Evolutionary conservation across 106 monocot species (phyloP), one percentile per base, ranked within the genome.

Genomic region (Agapanthus africanus): DNA sequence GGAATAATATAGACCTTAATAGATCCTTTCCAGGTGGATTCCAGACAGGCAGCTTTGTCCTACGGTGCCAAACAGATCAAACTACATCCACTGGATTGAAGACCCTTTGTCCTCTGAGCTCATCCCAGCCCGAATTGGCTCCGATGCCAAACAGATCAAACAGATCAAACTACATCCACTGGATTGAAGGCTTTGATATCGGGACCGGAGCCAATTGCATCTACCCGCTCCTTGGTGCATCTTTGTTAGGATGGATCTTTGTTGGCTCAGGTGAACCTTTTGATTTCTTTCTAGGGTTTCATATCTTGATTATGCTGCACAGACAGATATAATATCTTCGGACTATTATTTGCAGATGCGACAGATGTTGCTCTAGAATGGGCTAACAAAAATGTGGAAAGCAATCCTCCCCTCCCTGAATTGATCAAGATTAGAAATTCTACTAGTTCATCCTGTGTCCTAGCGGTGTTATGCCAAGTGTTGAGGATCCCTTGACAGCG

Each of bases 161-260:
- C 62, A 46, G 99, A 56, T 90, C 83, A 2, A 99, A 99, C 40
- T 99, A 99, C 68, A 85, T 99, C 39, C 90, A 93, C 71, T 99
- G 97, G 97, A 71, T 99, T 6, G 80, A 76, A 74, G 97, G 92
- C 3, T 93, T 99, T 69, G 97, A 99, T 51, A 90, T 99, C 34
- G 97, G 97, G 4, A 93, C 93, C 39, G 99, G 93, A 19, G 90
- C 93, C 10, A 99, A 87, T 72, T 99, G 99, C 75, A 99, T 99
- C 64, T 99, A 99, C 59, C 99, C 93, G 4, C 85, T 99, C 2
- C 84, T 99, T 9, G 99, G 99, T 18, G 90, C 92, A 37, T 90
- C 99, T 36, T 65, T 99, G 6, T 74, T 84, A 5, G 84, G 87
- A 0, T 99, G 97, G 97, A 90, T 77, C 47, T 99, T 99, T 73